phyloP scores from a whole-genome alignment of 805 yeast genomes.

The Yamadazyma olivae region DNA sequence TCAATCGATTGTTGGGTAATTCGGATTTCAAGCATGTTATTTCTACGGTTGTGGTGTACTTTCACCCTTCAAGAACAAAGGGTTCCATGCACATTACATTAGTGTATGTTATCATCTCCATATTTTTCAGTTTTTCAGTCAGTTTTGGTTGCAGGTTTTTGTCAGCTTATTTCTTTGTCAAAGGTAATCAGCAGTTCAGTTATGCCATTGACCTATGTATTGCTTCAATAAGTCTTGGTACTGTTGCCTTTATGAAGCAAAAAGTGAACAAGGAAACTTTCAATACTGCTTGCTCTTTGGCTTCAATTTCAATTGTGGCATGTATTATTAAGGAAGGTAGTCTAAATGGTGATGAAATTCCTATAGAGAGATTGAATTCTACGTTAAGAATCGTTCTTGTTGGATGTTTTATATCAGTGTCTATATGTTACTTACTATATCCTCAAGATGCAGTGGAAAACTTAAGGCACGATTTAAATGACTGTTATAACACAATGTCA shows the following conservation, averaged over 20 bases:
- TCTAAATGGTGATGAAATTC: slow-evolving; percentile 54
- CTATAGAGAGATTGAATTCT: slow-evolving; percentile 50
- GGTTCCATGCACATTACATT: slow-evolving; percentile 81
- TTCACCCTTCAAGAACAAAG: slow-evolving; percentile 75
- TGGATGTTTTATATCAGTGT: slow-evolving; percentile 61
- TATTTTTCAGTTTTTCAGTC: slow-evolving; percentile 51
- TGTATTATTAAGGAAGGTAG: slow-evolving; percentile 75
- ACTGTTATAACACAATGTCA: slow-evolving; percentile 52
- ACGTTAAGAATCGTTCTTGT: slow-evolving; percentile 54
- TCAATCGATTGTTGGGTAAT: slow-evolving; percentile 53
- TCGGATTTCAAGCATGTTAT: slow-evolving; percentile 77
- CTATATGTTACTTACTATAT: slow-evolving; percentile 60
- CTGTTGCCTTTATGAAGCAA: slow-evolving; percentile 68
- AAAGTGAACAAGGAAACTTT: slow-evolving; percentile 64
- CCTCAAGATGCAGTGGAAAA: slow-evolving; percentile 54
- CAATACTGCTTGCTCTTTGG: slow-evolving; percentile 77
- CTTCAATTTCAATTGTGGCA: slow-evolving; percentile 67
- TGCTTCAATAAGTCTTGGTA: slow-evolving; percentile 57
- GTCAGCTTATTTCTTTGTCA: slow-evolving; percentile 43
- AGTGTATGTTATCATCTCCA: slow-evolving; percentile 53
- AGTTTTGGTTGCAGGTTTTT: slow-evolving; percentile 51
- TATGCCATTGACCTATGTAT: slow-evolving; percentile 52
- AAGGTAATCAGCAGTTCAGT: slow-evolving; percentile 47
- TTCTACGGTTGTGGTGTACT: slow-evolving; percentile 81
- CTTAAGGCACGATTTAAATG: slow-evolving; percentile 46